Percentiles rank a stretch among this genome's conserved stretches.
phyloP scores from a whole-genome alignment of 2,329 filamentous ascomycete species.

The Fusarium verrucosum region DNA sequence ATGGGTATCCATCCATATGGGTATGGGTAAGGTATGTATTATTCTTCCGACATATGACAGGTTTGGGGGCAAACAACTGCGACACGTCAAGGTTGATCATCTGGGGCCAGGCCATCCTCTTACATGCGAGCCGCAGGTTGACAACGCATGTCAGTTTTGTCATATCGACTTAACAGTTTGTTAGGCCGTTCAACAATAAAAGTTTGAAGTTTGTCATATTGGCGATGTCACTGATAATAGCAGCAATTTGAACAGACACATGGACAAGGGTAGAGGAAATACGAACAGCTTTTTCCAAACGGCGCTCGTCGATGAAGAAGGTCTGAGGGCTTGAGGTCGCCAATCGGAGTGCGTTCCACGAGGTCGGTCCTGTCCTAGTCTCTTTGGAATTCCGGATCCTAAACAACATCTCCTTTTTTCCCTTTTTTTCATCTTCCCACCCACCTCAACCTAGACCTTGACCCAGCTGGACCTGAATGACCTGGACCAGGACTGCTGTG shows the following conservation, averaged over 20 bases:
- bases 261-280: slow-evolving; percentile 29
- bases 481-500: slow-evolving; percentile 8
- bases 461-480: too few species aligned
- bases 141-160: not conserved
- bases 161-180: not conserved
- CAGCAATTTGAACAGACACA: slow-evolving; percentile 14
- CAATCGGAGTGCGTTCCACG: slow-evolving; percentile 44
- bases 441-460: too few species aligned
- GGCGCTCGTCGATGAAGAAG: slow-evolving; percentile 18
- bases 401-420: slow-evolving; percentile 20
- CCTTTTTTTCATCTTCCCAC: slow-evolving; percentile 2
- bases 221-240: slow-evolving; percentile 7
- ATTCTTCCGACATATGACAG: slow-evolving; percentile 36
- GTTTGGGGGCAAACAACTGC: slow-evolving; percentile 22
- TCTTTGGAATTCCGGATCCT: slow-evolving; percentile 23
- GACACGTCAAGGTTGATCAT: slow-evolving; percentile 23
- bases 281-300: slow-evolving; percentile 28
- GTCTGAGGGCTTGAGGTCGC: slow-evolving; percentile 25
- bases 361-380: slow-evolving; percentile 40
- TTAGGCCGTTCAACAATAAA: not conserved
- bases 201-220: not conserved
- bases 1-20: not conserved
- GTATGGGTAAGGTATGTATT: slow-evolving; percentile 2
- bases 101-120: slow-evolving; percentile 12
- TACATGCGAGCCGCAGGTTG: slow-evolving; percentile 20